Percentiles rank a stretch among this genome's conserved stretches.
These are phyloP conservation scores for Dryas octopetala DNA, from an alignment of 306 rosid genomes.

Conservation along the genomic window DNA sequence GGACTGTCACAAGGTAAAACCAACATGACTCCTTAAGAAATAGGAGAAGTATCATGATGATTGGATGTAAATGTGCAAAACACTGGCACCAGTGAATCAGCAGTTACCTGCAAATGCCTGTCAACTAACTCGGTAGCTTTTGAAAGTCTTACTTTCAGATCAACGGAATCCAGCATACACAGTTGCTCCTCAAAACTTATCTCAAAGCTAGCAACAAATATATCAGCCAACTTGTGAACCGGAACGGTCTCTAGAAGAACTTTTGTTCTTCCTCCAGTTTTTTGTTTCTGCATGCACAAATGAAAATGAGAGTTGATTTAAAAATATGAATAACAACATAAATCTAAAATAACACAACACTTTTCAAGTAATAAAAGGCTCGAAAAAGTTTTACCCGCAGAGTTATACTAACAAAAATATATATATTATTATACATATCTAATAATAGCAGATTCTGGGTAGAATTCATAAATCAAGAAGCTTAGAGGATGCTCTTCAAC, in stretches of 20 bases:
- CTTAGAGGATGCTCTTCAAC: constrained; percentile 9
- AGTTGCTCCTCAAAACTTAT: constrained; percentile 97
- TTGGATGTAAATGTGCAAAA: background rate
- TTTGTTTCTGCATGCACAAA: constrained; percentile 74
- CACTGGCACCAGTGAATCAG: constrained; percentile 7
- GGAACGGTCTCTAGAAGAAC: constrained; percentile 97
- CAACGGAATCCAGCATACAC: constrained; percentile 91
- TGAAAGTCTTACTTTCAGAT: constrained; percentile 88
- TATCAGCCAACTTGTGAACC: constrained; percentile 94
- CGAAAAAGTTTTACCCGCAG: background rate
- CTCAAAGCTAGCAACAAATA: constrained; percentile 99
- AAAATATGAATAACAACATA: constrained; percentile 1
- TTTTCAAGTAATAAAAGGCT: background rate
- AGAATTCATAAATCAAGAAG: background rate
- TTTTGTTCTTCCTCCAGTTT: constrained; percentile 93
- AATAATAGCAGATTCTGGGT: background rate
- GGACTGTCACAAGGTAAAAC: constrained; percentile 59
- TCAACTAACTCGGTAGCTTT: constrained; percentile 97
- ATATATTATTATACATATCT: background rate
- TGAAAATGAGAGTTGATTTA: constrained; percentile 25
- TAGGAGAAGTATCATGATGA: constrained; percentile 15
- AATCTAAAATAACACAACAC: constrained; percentile 11
- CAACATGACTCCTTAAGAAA: constrained; percentile 27
- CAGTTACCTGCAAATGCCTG: constrained; percentile 87
- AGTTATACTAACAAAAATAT: background rate